Evolutionary conservation across 2,329 filamentous ascomycete genomes (phyloP).

Genomic region (Fusarium subtropicale): DNA sequence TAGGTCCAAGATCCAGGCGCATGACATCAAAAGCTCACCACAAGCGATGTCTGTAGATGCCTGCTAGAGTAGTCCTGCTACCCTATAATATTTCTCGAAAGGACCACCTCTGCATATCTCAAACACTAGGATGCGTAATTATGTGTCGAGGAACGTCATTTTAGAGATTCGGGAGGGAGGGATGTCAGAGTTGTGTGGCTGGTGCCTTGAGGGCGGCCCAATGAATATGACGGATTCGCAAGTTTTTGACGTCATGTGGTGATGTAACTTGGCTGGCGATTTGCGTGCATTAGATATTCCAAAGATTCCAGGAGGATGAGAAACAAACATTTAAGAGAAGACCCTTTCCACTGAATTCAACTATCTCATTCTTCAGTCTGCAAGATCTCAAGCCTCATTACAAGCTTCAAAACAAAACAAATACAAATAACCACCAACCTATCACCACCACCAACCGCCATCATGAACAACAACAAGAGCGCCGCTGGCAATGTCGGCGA

Average conservation of each 20-base stretch:
- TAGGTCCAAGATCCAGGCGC: constrained; percentile 17
- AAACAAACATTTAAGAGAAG: constrained; percentile 20
- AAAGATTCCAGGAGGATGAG: constrained; percentile 8
- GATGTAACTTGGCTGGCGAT: constrained; percentile 22
- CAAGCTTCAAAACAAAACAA: constrained; percentile 4
- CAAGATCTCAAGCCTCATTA: constrained; percentile 8
- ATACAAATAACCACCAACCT: neutral
- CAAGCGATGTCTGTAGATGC: constrained; percentile 18
- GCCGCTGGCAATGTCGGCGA: constrained; percentile 50
- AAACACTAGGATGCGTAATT: constrained; percentile 38
- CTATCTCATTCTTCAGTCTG: neutral
- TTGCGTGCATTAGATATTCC: constrained; percentile 26
- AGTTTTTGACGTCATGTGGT: constrained; percentile 43
- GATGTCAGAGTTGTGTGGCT: constrained; percentile 31
- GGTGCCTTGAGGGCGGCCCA: constrained; percentile 25
- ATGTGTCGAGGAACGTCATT: constrained; percentile 43
- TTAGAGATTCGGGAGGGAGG: constrained; percentile 22
- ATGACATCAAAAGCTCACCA: constrained; percentile 34
- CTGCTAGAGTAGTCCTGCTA: constrained; percentile 17
- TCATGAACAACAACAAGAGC: constrained; percentile 43
- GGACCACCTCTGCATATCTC: constrained; percentile 15
- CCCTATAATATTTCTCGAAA: constrained; percentile 22
- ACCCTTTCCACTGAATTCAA: neutral
- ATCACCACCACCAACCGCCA: constrained; percentile 16
- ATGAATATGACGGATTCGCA: constrained; percentile 16